Conservation (phyloP, 2,329 filamentous ascomycete species). For the Apiospora kogelbergensis region DNA sequence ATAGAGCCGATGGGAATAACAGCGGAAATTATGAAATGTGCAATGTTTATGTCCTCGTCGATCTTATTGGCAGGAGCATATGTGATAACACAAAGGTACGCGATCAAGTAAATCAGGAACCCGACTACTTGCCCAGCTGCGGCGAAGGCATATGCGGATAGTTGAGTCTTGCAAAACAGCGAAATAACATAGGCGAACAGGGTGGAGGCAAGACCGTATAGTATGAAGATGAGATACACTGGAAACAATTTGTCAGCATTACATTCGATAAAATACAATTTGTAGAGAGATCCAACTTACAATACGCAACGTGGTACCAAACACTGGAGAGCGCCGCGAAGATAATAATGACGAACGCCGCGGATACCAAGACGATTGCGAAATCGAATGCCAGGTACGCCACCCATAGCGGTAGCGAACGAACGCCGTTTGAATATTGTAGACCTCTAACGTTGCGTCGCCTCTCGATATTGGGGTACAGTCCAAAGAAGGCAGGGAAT, state of each 20-base stretch:
- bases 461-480: conserved; percentile 87
- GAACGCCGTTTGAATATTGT: conserved; percentile 89
- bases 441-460: conserved; percentile 76
- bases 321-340: conserved; percentile 64
- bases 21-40: conserved; percentile 72
- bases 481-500: conserved; percentile 82
- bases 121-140: conserved; percentile 73
- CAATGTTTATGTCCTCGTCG: conserved; percentile 64
- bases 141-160: conserved; percentile 81
- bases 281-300: neutral
- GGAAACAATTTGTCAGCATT: neutral
- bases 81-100: conserved; percentile 70
- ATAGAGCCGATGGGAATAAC: conserved; percentile 78
- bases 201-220: conserved; percentile 78
- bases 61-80: conserved; percentile 71
- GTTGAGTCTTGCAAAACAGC: conserved; percentile 73
- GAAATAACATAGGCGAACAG: conserved; percentile 80
- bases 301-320: conserved; percentile 78
- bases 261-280: neutral
- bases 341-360: conserved; percentile 66
- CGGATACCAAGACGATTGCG: conserved; percentile 65
- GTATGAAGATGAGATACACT: conserved; percentile 74
- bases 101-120: conserved; percentile 71
- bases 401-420: conserved; percentile 78
- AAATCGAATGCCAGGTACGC: conserved; percentile 84